Percentiles rank a stretch among this genome's conserved stretches.
Conservation (phyloP, 1,139 yeast species). For the Protomyces lactucae-debilis region DNA sequence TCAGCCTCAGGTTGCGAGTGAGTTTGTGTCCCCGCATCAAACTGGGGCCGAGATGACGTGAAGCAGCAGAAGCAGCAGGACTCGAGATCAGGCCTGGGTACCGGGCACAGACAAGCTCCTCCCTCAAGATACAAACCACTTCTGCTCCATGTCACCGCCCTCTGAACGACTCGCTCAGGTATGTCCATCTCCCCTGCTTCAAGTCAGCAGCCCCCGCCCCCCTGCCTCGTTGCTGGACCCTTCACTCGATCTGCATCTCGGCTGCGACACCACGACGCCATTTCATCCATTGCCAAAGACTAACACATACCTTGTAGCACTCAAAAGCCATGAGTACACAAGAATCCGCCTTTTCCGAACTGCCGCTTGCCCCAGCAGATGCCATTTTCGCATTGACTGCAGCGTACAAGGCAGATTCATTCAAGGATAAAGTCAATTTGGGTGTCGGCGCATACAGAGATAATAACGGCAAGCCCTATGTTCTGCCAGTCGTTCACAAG, state of each 20-base stretch:
- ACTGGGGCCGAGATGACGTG: no score
- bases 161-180: slow-evolving; percentile 1
- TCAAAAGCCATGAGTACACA: neutral
- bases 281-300: neutral
- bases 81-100: no score
- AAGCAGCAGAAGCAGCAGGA: no score
- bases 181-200: neutral
- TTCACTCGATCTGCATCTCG: neutral
- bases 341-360: slow-evolving; percentile 30
- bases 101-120: no score
- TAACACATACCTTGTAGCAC: neutral
- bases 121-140: no score
- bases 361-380: slow-evolving; percentile 42
- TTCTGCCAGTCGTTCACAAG: slow-evolving; percentile 70
- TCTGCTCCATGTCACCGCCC: neutral
- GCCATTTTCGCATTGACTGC: slow-evolving; percentile 72
- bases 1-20: no score
- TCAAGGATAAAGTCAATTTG: slow-evolving; percentile 56
- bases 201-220: no score
- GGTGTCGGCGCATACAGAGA: slow-evolving; percentile 88
- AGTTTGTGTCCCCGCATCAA: no score
- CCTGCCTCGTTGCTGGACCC: neutral
- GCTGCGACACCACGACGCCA: no score
- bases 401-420: slow-evolving; percentile 51
- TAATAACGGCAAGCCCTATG: slow-evolving; percentile 77